Conservation (phyloP, 331 rosid genomes). For the Prunus yedoensis region DNA sequence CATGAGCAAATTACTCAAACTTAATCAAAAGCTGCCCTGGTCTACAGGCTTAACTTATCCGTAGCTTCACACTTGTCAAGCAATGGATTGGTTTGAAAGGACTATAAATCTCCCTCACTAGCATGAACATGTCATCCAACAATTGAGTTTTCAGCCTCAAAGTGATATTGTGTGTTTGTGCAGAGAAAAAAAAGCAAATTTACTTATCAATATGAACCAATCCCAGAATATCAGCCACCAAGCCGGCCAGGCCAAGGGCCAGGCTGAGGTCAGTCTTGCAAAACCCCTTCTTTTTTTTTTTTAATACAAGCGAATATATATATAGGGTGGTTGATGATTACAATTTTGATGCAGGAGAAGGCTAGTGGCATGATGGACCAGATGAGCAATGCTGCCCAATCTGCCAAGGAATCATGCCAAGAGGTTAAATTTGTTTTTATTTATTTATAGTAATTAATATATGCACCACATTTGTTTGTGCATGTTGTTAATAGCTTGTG, state of each 20-base stretch:
- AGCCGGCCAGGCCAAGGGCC: constrained; percentile 53
- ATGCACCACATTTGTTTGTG: neutral
- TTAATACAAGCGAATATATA: neutral
- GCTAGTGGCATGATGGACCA: constrained; percentile 42
- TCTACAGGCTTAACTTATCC: neutral
- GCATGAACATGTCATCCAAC: neutral
- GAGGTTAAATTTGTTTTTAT: constrained; percentile 25
- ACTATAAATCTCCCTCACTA: constrained; percentile 4
- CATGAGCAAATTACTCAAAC: neutral
- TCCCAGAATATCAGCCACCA: constrained; percentile 31
- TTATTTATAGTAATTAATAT: neutral
- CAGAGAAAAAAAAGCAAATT: neutral
- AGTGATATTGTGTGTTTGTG: neutral
- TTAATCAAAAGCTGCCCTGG: neutral
- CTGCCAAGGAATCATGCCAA: constrained; percentile 55
- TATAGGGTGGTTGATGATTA: neutral
- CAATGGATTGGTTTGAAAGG: neutral
- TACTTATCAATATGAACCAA: constrained; percentile 23
- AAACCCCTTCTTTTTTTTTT: neutral
- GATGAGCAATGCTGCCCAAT: constrained; percentile 64
- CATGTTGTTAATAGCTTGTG: neutral
- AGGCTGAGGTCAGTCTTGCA: constrained; percentile 40
- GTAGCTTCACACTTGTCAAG: constrained; percentile 8
- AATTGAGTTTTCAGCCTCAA: neutral
- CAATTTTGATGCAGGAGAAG: constrained; percentile 38